Evolutionary conservation across 148 eudicot species (phyloP).

Genomic region (Rhododendron griersonianum): DNA sequence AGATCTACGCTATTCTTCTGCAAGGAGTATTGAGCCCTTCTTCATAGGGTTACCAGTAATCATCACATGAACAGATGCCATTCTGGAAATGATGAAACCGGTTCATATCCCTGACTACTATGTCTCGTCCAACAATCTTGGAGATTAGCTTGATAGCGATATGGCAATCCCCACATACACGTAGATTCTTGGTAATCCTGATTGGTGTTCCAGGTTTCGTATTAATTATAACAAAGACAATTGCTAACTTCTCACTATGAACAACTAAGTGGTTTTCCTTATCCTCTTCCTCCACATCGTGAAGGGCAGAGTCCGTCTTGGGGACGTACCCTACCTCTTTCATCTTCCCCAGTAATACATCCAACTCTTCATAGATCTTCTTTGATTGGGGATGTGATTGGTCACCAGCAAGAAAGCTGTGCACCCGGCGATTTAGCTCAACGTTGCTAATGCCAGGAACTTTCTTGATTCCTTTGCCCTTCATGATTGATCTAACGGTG

Average conservation of each 20-base stretch:
- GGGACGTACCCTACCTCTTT: slow-evolving; percentile 64
- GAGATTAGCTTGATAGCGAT: slow-evolving; percentile 62
- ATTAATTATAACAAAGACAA: slow-evolving; percentile 53
- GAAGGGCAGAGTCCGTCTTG: slow-evolving; percentile 56
- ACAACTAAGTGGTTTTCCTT: slow-evolving; percentile 57
- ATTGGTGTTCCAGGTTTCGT: slow-evolving; percentile 36
- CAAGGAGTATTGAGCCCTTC: neutral
- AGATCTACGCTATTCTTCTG: neutral
- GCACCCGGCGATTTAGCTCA: slow-evolving; percentile 41
- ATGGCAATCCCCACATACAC: slow-evolving; percentile 81
- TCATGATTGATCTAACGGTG: slow-evolving; percentile 47
- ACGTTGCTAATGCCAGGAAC: slow-evolving; percentile 61
- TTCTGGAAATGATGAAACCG: slow-evolving; percentile 57
- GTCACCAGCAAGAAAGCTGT: slow-evolving; percentile 66
- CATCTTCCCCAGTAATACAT: slow-evolving; percentile 55
- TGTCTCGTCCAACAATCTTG: slow-evolving; percentile 49
- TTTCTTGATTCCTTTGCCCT: slow-evolving; percentile 56
- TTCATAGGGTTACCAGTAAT: slow-evolving; percentile 51
- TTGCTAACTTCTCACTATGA: slow-evolving; percentile 75
- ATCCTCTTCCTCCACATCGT: slow-evolving; percentile 81
- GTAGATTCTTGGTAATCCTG: slow-evolving; percentile 66
- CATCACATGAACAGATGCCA: slow-evolving; percentile 71
- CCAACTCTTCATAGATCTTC: slow-evolving; percentile 55
- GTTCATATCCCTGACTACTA: slow-evolving; percentile 64
- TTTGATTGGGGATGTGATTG: slow-evolving; percentile 53